Evolutionary conservation across 805 yeast species (phyloP), one percentile per base, ranked within the genome.

Genomic region (Kluyveromyces lactis): DNA sequence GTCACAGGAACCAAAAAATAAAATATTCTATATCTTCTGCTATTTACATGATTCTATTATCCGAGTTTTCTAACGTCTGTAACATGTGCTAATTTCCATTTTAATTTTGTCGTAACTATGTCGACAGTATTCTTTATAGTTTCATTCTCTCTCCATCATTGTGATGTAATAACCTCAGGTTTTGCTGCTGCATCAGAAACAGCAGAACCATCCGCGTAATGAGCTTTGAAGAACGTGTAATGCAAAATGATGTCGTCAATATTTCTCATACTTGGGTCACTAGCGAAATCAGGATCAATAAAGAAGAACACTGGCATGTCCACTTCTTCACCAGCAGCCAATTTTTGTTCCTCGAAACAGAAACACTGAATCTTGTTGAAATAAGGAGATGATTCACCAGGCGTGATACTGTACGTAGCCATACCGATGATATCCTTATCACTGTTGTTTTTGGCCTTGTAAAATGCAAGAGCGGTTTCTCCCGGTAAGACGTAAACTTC

Each of bases 291-390:
- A 0, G 97, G 97, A 58, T 89, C 97, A 33, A 89, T 85, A 62
- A 89, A 89, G 73, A 89, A 92, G 66, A 92, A 92, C 7, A 92
- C 86, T 0, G 98, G 98, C 98, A 92, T 92, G 58, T 92, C 98
- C 13, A 92, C 95, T 58, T 92, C 97, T 63, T 92, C 98, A 7
- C 97, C 97, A 2, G 97, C 95, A 40, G 79, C 73, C 47, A 92
- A 68, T 61, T 85, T 75, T 62, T 92, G 98, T 60, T 92, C 98
- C 66, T 92, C 98, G 56, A 92, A 92, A 58, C 98, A 92, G 66
- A 92, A 92, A 62, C 98, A 92, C 62, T 92, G 98, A 54, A 92
- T 92, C 63, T 92, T 92, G 67, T 86, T 86, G 68, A 92, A 92
- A 63, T 90, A 92, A 4, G 86, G 95, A 0, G 97, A 95, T 5